Evolutionary conservation across 176 grass and related monocot species (phyloP).

Genomic region (Oryza meyeriana): DNA sequence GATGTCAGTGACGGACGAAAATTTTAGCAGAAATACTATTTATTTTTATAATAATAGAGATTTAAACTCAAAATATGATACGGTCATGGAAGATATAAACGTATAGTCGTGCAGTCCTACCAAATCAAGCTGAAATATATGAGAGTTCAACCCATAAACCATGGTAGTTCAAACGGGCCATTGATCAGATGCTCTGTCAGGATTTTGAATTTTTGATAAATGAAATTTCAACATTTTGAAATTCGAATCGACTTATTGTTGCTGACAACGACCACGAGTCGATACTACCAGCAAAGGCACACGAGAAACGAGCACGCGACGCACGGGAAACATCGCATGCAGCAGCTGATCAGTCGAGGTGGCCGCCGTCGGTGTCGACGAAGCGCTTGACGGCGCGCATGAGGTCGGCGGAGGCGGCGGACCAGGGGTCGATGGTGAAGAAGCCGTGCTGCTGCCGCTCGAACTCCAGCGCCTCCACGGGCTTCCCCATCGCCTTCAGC

Average conservation of each 20-base stretch:
- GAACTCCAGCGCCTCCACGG: slow-evolving; percentile 65
- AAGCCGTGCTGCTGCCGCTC: slow-evolving; percentile 84
- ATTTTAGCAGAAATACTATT: too few relatives aligned
- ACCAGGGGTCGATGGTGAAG: slow-evolving; percentile 80
- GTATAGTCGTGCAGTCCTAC: too few relatives aligned
- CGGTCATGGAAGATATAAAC: too few relatives aligned
- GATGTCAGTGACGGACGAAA: too few relatives aligned
- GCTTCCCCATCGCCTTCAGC: slow-evolving; percentile 63
- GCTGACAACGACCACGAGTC: too few relatives aligned
- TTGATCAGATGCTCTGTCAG: too few relatives aligned
- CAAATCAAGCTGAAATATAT: too few relatives aligned
- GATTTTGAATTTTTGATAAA: too few relatives aligned
- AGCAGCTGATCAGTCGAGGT: slow-evolving; percentile 10
- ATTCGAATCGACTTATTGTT: background rate
- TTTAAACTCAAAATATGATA: too few relatives aligned
- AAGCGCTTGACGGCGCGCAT: slow-evolving; percentile 69
- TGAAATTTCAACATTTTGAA: background rate
- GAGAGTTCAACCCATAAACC: background rate
- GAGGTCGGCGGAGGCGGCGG: slow-evolving; percentile 53
- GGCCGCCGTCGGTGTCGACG: slow-evolving; percentile 34
- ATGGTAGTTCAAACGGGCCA: background rate
- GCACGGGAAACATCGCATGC: background rate
- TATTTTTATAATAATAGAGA: too few relatives aligned
- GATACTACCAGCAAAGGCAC: too few relatives aligned
- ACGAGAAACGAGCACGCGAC: background rate